A percentile compares a stretch with the other conserved stretches of the same genome.
These are phyloP conservation scores for Albatrellus sp. DNA, from an alignment of 1,284 basidiomycete species.

Conservation along the genomic window DNA sequence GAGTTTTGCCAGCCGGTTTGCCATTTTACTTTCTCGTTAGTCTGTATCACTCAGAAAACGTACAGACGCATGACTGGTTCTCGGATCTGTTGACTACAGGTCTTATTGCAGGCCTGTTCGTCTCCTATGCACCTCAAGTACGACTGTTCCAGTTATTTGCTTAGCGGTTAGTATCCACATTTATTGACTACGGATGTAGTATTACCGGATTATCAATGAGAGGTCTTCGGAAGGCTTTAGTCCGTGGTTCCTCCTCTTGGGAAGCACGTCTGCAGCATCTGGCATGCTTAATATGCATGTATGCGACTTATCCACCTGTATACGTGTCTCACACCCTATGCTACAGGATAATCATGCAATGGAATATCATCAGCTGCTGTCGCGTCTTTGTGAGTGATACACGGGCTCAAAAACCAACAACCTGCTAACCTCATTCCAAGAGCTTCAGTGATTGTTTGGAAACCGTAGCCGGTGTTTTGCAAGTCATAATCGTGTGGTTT, in stretches of 20 bases:
- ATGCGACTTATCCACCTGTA: neutral
- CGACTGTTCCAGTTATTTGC: constrained; percentile 9
- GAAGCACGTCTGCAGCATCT: constrained; percentile 74
- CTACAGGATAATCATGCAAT: constrained; percentile 65
- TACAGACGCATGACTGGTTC: constrained; percentile 51
- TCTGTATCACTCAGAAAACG: neutral
- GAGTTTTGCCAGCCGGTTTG: neutral
- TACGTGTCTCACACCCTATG: neutral
- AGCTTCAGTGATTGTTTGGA: constrained; percentile 68
- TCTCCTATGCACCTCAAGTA: constrained; percentile 87
- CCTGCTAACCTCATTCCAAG: constrained; percentile 25
- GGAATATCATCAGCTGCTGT: constrained; percentile 80
- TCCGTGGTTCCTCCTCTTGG: constrained; percentile 89
- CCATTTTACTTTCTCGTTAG: neutral
- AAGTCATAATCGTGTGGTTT: constrained; percentile 78
- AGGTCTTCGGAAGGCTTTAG: constrained; percentile 82
- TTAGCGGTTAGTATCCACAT: neutral
- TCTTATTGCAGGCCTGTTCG: constrained; percentile 69
- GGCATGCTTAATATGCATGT: constrained; percentile 74
- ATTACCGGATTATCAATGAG: constrained; percentile 61
- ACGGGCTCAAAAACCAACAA: constrained; percentile 19
- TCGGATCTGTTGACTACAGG: constrained; percentile 62
- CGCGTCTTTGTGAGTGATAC: constrained; percentile 38
- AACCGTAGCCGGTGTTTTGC: constrained; percentile 73
- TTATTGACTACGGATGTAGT: constrained; percentile 25